phyloP scores from a whole-genome alignment of 768 basidiomycete species.

The Serendipita indica region DNA sequence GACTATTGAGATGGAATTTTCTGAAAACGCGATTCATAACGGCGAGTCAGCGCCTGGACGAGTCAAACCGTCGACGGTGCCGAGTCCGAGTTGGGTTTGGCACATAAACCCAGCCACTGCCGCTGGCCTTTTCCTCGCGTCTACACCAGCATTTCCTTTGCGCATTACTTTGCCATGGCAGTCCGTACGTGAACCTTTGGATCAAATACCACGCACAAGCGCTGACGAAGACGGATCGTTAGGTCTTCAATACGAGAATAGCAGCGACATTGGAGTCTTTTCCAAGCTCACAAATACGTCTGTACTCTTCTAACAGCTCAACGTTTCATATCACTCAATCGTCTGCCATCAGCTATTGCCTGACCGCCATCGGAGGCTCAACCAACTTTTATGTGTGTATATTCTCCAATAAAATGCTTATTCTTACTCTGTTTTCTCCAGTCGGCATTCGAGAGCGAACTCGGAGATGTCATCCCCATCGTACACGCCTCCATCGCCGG shows the following conservation, averaged over 20 bases:
- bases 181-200: constrained; percentile 34
- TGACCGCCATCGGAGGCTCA: constrained; percentile 83
- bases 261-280: constrained; percentile 92
- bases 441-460: constrained; percentile 89
- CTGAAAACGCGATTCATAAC: too few species aligned
- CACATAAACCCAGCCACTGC: too few species aligned
- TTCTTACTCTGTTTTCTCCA: not conserved
- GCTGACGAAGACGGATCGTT: constrained; percentile 13
- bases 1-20: not conserved
- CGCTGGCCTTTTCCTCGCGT: too few species aligned
- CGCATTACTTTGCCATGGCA: constrained; percentile 48
- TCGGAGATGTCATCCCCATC: constrained; percentile 85
- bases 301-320: not conserved
- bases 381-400: constrained; percentile 74
- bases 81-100: too few species aligned
- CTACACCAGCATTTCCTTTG: too few species aligned
- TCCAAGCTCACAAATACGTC: constrained; percentile 82
- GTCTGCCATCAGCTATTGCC: constrained; percentile 55
- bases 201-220: not conserved
- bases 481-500: constrained; percentile 93
- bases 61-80: not conserved
- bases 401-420: not conserved
- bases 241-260: constrained; percentile 91
- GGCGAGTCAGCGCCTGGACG: not conserved
- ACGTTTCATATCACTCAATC: not conserved